Evolutionary conservation across 1,284 basidiomycete genomes (phyloP).

Genomic region (Gymnopus androsaceus): DNA sequence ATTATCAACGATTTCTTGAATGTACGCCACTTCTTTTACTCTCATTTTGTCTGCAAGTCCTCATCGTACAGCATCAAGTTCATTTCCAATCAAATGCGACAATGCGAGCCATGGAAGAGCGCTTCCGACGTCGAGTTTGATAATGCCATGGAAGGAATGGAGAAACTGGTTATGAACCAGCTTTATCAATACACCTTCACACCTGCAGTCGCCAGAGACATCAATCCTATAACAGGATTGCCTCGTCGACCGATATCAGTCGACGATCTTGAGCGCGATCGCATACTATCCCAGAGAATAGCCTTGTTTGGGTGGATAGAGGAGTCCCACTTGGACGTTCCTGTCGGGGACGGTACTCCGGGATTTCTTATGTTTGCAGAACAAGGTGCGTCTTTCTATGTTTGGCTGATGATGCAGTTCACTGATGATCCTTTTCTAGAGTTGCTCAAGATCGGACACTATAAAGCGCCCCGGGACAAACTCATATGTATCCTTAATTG

Average conservation of each 20-base stretch:
- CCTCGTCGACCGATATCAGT: conserved; percentile 83
- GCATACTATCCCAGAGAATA: conserved; percentile 89
- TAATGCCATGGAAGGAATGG: conserved; percentile 97
- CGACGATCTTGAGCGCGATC: conserved; percentile 94
- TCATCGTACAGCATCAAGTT: conserved; percentile 54
- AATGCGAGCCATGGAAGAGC: conserved; percentile 80
- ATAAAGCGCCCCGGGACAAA: conserved; percentile 98
- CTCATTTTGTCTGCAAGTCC: background rate
- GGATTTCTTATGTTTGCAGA: conserved; percentile 95
- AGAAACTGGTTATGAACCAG: conserved; percentile 99
- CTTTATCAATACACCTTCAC: conserved; percentile 94
- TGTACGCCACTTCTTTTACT: conserved; percentile 48
- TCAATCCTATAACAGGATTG: conserved; percentile 20
- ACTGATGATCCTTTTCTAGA: conserved; percentile 48
- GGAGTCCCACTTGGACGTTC: conserved; percentile 88
- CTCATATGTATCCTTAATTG: conserved; percentile 96
- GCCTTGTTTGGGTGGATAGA: conserved; percentile 89
- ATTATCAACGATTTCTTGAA: conserved; percentile 90
- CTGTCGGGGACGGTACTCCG: conserved; percentile 63
- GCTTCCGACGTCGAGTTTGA: conserved; percentile 86
- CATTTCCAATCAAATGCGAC: conserved; percentile 85
- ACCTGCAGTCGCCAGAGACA: conserved; percentile 66
- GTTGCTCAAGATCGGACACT: conserved; percentile 95
- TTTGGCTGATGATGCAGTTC: background rate
- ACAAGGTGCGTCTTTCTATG: conserved; percentile 59